Percentiles rank a stretch among this genome's conserved stretches.
Conservation (phyloP, 306 rosid genomes). For the Cyclanthera cordifolia region DNA sequence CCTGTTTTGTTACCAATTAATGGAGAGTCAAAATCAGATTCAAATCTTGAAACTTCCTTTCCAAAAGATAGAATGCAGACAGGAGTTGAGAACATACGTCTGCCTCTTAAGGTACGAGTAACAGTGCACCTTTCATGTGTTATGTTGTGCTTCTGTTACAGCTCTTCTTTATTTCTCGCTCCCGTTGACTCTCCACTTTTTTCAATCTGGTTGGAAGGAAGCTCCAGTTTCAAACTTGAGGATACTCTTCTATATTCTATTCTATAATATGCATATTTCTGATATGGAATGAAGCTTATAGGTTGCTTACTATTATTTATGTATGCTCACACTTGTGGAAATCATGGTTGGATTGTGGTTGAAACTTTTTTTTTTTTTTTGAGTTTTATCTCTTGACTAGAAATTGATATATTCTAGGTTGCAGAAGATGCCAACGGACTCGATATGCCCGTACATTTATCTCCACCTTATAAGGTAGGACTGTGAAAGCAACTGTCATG, state of each 20-base stretch:
- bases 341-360: not conserved
- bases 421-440: constrained; percentile 9
- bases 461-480: constrained; percentile 14
- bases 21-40: constrained; percentile 57
- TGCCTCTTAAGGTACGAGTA: constrained; percentile 39
- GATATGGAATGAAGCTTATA: not conserved
- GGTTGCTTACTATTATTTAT: not conserved
- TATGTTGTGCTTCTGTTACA: not conserved
- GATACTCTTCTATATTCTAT: not conserved
- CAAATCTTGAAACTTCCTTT: constrained; percentile 25
- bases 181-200: not conserved
- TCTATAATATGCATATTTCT: not conserved
- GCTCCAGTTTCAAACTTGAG: not conserved
- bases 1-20: constrained; percentile 58
- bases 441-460: not conserved
- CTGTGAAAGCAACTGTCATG: not conserved
- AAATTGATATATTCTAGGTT: not conserved
- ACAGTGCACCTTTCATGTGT: not conserved
- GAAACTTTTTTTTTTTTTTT: not conserved
- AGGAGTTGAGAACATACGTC: constrained; percentile 74
- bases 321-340: not conserved
- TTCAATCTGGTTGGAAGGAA: not conserved
- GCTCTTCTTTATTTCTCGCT: not conserved
- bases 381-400: not conserved
- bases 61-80: constrained; percentile 45